phyloP scores from a whole-genome alignment of 2,329 filamentous ascomycete species.

The Diaporthe sp. region DNA sequence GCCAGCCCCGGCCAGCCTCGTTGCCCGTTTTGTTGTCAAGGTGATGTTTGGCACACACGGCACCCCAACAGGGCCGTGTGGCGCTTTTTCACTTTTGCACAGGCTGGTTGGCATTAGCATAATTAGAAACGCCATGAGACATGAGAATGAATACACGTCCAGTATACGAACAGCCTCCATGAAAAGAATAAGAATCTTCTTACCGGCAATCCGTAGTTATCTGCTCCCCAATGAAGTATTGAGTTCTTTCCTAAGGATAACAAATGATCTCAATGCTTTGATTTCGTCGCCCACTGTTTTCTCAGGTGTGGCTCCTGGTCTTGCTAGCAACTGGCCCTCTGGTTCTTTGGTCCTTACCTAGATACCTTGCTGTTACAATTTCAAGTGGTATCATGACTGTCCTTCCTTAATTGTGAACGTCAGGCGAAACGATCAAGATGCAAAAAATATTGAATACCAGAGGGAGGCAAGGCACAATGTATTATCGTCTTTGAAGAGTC shows the following conservation, averaged over 20 bases:
- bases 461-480: neutral
- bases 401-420: no score
- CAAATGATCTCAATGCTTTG: no score
- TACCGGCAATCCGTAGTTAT: neutral
- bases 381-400: no score
- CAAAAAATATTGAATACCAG: neutral
- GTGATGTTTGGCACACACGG: neutral
- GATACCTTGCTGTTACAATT: neutral
- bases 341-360: neutral
- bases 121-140: slow-evolving; percentile 8
- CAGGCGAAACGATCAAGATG: no score
- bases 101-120: neutral
- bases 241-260: neutral
- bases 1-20: no score
- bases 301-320: neutral
- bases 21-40: neutral
- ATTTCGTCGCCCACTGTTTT: neutral
- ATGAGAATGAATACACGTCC: slow-evolving; percentile 1
- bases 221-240: no score
- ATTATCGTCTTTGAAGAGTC: no score
- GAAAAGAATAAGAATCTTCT: neutral
- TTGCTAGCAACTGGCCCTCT: neutral
- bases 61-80: neutral
- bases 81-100: neutral
- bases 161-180: neutral